Evolutionary conservation across 2,329 filamentous ascomycete species (phyloP).

Genomic region (Emmonsiellopsis sp.): DNA sequence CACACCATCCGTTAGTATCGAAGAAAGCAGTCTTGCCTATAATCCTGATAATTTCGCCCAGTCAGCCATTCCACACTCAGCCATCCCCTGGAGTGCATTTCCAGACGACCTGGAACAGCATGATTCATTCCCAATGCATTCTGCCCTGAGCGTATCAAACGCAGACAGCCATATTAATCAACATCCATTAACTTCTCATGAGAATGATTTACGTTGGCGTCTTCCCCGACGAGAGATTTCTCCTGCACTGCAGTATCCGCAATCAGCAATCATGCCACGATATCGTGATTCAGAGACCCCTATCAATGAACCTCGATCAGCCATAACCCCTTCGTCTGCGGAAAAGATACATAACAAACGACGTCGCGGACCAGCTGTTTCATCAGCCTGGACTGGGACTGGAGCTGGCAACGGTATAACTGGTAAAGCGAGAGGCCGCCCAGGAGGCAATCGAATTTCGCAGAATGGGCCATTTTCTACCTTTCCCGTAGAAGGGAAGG

Average conservation of each 20-base stretch:
- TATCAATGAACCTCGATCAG: conserved; percentile 55
- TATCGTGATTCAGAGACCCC: conserved; percentile 23
- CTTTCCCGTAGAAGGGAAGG: conserved; percentile 44
- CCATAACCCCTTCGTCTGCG: conserved; percentile 53
- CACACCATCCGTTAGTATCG: conserved; percentile 37
- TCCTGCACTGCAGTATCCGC: conserved; percentile 60
- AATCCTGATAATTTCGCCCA: conserved; percentile 10
- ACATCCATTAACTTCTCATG: conserved; percentile 8
- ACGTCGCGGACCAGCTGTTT: conserved; percentile 76
- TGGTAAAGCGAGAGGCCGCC: conserved; percentile 68
- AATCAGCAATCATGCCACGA: conserved; percentile 64
- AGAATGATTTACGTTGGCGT: conserved; percentile 31
- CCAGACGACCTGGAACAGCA: conserved; percentile 43
- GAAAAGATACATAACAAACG: conserved; percentile 38
- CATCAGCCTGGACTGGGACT: conserved; percentile 83
- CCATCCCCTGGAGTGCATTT: conserved; percentile 44
- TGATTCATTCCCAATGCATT: conserved; percentile 29
- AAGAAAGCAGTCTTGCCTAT: conserved; percentile 26
- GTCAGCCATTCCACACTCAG: conserved; percentile 10
- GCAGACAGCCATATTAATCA: conserved; percentile 24
- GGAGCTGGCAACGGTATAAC: conserved; percentile 51
- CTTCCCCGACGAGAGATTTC: conserved; percentile 50
- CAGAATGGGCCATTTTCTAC: conserved; percentile 60
- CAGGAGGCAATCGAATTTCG: conserved; percentile 61
- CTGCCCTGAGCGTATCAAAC: conserved; percentile 24